phyloP scores from a whole-genome alignment of 1,284 basidiomycete genomes.

The Microbotryum saponariae region DNA sequence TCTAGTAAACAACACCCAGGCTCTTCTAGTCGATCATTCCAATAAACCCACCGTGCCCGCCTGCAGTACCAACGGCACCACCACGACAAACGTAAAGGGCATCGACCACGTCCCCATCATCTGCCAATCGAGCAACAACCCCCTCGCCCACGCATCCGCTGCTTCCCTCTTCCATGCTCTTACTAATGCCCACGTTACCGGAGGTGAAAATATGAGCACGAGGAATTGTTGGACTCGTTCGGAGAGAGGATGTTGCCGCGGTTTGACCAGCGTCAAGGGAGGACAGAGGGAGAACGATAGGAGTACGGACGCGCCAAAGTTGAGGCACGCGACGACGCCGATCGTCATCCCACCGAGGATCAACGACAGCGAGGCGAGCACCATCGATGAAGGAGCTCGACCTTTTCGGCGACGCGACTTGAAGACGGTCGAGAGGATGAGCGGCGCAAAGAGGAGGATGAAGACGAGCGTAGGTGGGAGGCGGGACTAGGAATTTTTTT shows the following conservation, averaged over 20 bases:
- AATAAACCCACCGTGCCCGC: constrained; percentile 4
- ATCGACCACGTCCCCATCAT: constrained; percentile 40
- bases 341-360: constrained; percentile 73
- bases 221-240: constrained; percentile 7
- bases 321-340: constrained; percentile 74
- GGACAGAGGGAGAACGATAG: constrained; percentile 30
- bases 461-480: constrained; percentile 11
- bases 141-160: constrained; percentile 16
- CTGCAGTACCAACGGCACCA: constrained; percentile 37
- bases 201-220: constrained; percentile 2
- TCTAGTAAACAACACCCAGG: too few relatives aligned
- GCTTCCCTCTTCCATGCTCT: constrained; percentile 2
- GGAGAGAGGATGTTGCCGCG: constrained; percentile 23
- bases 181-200: constrained; percentile 13
- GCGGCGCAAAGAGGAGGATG: constrained; percentile 33
- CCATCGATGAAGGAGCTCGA: constrained; percentile 37
- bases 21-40: too few relatives aligned
- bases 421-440: constrained; percentile 19
- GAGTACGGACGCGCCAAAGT: constrained; percentile 40
- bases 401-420: neutral
- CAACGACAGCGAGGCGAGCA: constrained; percentile 53
- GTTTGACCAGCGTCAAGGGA: neutral
- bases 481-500: neutral
- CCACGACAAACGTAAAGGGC: constrained; percentile 37
- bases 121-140: constrained; percentile 38